Base-by-base conservation (phyloP, 371 early-diverging fungal genomes). In the Zopfochytrium polystomum region DNA sequence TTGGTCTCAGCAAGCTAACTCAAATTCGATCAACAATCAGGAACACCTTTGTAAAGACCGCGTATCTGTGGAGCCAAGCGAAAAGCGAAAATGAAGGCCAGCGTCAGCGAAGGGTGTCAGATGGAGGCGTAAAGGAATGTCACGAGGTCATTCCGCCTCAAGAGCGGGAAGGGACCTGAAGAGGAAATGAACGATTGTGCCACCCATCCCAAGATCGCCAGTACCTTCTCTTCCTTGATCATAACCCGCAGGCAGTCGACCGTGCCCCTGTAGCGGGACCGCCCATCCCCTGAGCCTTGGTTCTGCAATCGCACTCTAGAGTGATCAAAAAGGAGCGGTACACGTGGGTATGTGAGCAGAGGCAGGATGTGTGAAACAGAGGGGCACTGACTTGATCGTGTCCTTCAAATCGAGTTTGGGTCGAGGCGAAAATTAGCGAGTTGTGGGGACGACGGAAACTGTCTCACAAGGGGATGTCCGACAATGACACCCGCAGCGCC, bases 381-480 rank as follows among this genome's bases (percentile, higher is more conserved):
- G n/a, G n/a, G n/a, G n/a, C 76, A 22, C 58, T 58, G 31, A 74
- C 75, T 76, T 76, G 23, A 76, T 70, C 1, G 77, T 76, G 54
- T 76, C 77, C 77, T 73, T 46, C 22, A 9, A 25, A 43, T 11
- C 31, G 29, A 52, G 43, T 20, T 22, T 56, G 20, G 47, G 43
- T 29, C 44, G 3, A n/a, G 35, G 20, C 29, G 32, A 13, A 52
- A 18, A 34, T 6, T 31, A 11, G 38, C 27, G 27, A 20, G 32
- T 22, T 7, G n/a, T n/a, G n/a, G n/a, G n/a, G n/a, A n/a, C n/a
- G n/a, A n/a, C n/a, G n/a, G n/a, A n/a, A 7, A 11, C 6, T 11
- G 9, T 52, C 68, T 46, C 59, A 76, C 73, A 58, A 76, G 42
- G 3, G 77, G 77, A 62, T 73, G 73, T 7, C 77, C 77, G 22